Evolutionary conservation across 2,329 filamentous ascomycete species (phyloP).

Genomic region (Nothophoma quercina): DNA sequence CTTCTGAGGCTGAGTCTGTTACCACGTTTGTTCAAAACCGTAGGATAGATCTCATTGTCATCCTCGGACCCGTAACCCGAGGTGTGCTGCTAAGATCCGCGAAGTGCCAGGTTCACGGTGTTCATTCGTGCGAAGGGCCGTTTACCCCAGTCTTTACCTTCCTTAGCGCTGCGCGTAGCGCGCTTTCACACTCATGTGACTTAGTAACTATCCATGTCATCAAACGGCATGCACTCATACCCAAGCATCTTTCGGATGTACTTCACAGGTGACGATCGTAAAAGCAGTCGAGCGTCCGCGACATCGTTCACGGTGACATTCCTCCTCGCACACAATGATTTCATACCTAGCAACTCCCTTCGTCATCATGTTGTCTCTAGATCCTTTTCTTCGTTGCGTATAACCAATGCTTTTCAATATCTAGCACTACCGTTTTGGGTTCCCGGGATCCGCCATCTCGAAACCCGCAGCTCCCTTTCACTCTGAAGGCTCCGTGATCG

Average conservation of each 20-base stretch:
- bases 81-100: neutral
- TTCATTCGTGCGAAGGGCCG: conserved; percentile 1
- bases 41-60: neutral
- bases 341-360: too few relatives aligned
- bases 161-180: conserved; percentile 6
- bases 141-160: neutral
- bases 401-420: too few relatives aligned
- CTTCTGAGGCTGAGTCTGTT: neutral
- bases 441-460: too few relatives aligned
- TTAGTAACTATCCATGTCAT: neutral
- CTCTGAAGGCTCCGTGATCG: neutral
- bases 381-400: too few relatives aligned
- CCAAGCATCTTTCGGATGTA: too few relatives aligned
- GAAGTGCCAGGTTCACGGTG: neutral
- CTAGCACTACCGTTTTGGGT: too few relatives aligned
- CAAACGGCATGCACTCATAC: neutral
- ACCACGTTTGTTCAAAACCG: neutral
- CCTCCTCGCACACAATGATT: too few relatives aligned
- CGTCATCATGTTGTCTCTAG: too few relatives aligned
- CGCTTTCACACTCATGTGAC: conserved; percentile 14
- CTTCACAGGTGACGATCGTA: too few relatives aligned
- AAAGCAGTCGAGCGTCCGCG: too few relatives aligned
- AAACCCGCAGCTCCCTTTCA: too few relatives aligned
- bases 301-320: too few relatives aligned
- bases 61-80: neutral